Evolutionary conservation across 2,329 filamentous ascomycete genomes (phyloP).

Genomic region (Aspergillus glaucus): DNA sequence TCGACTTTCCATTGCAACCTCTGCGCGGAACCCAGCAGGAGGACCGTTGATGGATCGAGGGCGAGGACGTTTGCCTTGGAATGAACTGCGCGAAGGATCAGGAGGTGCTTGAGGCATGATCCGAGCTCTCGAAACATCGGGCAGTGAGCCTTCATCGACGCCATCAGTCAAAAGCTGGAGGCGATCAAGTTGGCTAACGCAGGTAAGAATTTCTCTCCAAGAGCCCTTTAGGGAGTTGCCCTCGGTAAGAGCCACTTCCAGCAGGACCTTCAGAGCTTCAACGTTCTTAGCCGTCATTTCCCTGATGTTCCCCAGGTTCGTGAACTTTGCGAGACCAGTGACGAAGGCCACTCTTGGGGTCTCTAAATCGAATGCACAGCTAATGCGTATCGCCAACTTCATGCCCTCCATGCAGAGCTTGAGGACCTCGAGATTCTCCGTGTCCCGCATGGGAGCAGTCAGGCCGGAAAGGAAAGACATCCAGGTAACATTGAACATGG

Average conservation of each 20-base stretch:
- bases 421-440: slow-evolving; percentile 86
- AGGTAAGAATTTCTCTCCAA: slow-evolving; percentile 93
- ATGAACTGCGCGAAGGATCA: slow-evolving; percentile 59
- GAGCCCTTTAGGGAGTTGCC: slow-evolving; percentile 83
- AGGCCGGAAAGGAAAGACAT: slow-evolving; percentile 97
- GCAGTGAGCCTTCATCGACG: slow-evolving; percentile 85
- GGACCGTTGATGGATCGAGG: slow-evolving; percentile 42
- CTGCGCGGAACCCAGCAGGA: slow-evolving; percentile 57
- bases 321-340: slow-evolving; percentile 83
- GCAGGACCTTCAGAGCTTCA: slow-evolving; percentile 82
- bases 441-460: slow-evolving; percentile 87
- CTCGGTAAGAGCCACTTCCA: slow-evolving; percentile 89
- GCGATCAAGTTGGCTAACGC: slow-evolving; percentile 90
- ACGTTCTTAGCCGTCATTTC: slow-evolving; percentile 96
- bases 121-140: slow-evolving; percentile 80
- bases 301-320: slow-evolving; percentile 89
- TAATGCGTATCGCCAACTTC: slow-evolving; percentile 86
- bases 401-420: slow-evolving; percentile 91
- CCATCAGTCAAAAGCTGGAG: slow-evolving; percentile 92
- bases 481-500: slow-evolving; percentile 99
- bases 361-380: slow-evolving; percentile 85
- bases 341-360: slow-evolving; percentile 95
- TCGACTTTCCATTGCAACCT: slow-evolving; percentile 85
- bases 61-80: slow-evolving; percentile 50
- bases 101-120: slow-evolving; percentile 55